A percentile compares a stretch with the other conserved stretches of the same genome.
Conservation (phyloP, 176 grass and related monocot genomes). For the Panicum miliaceum region DNA sequence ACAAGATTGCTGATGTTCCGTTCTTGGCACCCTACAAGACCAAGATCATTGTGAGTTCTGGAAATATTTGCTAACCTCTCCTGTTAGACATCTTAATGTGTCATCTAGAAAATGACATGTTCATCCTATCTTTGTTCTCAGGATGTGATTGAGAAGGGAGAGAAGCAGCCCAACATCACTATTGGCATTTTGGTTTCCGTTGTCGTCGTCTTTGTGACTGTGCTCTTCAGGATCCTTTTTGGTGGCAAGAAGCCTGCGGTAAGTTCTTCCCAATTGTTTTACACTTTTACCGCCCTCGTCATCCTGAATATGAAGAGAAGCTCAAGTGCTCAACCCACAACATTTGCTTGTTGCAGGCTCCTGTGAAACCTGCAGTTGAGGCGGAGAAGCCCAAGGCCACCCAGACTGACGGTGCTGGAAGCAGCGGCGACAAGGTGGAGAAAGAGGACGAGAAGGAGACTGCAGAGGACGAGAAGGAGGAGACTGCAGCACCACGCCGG, state of each 20-base stretch:
- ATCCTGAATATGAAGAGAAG: not conserved
- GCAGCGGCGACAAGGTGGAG: conserved; percentile 64
- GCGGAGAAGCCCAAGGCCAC: conserved; percentile 22
- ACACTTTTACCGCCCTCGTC: not conserved
- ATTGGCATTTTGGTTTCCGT: conserved; percentile 73
- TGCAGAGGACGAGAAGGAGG: conserved; percentile 69
- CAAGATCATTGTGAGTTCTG: conserved; percentile 79
- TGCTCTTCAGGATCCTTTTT: conserved; percentile 70
- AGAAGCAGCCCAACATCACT: conserved; percentile 90
- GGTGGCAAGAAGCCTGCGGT: conserved; percentile 77
- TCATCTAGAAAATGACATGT: conserved; percentile 27
- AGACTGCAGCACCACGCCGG: conserved; percentile 51
- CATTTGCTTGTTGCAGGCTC: conserved; percentile 41
- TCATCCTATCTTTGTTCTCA: conserved; percentile 28
- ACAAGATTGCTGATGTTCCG: conserved; percentile 77
- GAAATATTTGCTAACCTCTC: not conserved
- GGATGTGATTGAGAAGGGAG: conserved; percentile 93
- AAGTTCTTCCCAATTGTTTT: conserved; percentile 8
- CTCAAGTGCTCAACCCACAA: not conserved
- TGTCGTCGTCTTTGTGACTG: conserved; percentile 54
- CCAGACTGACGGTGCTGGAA: conserved; percentile 48
- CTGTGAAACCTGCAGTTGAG: conserved; percentile 38
- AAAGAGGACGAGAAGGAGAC: conserved; percentile 66
- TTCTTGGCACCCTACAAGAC: conserved; percentile 88
- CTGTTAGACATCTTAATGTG: not conserved